Conservation (phyloP, 495 filamentous ascomycete genomes). For the Platismatia glauca region DNA sequence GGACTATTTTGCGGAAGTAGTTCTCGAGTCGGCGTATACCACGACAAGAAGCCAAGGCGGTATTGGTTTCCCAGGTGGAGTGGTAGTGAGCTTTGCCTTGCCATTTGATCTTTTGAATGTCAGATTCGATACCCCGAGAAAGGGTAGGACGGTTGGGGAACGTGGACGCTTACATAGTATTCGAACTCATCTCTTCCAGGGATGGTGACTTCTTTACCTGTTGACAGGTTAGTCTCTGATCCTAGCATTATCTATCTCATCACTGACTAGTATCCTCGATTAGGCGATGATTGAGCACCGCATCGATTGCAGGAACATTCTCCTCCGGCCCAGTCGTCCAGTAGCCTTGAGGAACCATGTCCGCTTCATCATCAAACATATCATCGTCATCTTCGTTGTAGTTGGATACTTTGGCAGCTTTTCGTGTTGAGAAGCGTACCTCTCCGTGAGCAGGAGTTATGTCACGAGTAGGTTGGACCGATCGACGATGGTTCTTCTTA, state of each 20-base stretch:
- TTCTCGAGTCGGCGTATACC: conserved; percentile 87
- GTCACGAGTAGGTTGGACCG: conserved; percentile 49
- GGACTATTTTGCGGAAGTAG: conserved; percentile 75
- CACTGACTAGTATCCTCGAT: conserved; percentile 55
- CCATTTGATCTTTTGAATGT: conserved; percentile 70
- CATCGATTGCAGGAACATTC: conserved; percentile 72
- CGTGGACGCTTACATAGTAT: conserved; percentile 51
- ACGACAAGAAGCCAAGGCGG: conserved; percentile 54
- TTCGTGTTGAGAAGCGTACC: conserved; percentile 83
- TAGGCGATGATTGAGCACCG: conserved; percentile 74
- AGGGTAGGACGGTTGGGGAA: background rate
- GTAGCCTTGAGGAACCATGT: conserved; percentile 49
- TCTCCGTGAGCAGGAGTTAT: conserved; percentile 52
- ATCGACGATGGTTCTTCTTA: conserved; percentile 64
- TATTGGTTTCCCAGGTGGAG: conserved; percentile 82
- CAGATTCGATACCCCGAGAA: conserved; percentile 1
- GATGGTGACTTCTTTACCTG: conserved; percentile 38
- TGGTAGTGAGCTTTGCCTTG: conserved; percentile 90
- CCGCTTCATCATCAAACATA: conserved; percentile 60
- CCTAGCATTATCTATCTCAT: background rate
- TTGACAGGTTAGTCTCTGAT: conserved; percentile 4
- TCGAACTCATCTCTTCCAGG: conserved; percentile 73
- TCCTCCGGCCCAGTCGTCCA: conserved; percentile 56
- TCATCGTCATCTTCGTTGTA: conserved; percentile 83
- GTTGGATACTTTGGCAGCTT: conserved; percentile 74